Evolutionary conservation across 176 grass and related monocot genomes (phyloP).

Genomic region (Zoysia japonica): DNA sequence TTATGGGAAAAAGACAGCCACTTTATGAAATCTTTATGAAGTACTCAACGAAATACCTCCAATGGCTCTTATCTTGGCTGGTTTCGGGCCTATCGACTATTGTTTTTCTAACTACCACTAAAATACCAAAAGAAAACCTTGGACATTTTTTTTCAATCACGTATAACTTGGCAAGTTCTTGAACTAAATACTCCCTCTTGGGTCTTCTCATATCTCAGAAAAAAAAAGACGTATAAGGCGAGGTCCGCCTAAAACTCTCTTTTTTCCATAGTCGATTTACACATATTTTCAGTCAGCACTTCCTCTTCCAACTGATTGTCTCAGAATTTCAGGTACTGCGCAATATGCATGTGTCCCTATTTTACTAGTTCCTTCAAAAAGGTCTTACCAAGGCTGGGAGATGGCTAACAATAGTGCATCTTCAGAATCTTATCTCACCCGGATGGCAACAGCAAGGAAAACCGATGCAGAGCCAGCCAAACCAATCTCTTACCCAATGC

Average conservation of each 20-base stretch:
- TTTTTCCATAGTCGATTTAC: too few relatives aligned
- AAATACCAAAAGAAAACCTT: background rate
- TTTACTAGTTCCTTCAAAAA: background rate
- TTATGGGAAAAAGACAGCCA: too few relatives aligned
- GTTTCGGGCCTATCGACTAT: background rate
- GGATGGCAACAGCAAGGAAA: conserved; percentile 7
- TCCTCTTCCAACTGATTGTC: background rate
- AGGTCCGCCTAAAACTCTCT: background rate
- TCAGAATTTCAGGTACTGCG: background rate
- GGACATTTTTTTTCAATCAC: background rate
- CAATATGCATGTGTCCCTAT: background rate
- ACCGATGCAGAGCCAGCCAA: conserved; percentile 30
- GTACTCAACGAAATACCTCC: background rate
- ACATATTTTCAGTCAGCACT: background rate
- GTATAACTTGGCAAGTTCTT: background rate
- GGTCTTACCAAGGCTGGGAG: background rate
- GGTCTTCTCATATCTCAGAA: too few relatives aligned
- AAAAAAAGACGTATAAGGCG: background rate
- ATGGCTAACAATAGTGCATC: background rate
- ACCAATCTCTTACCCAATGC: conserved; percentile 31
- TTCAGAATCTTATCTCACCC: conserved; percentile 30
- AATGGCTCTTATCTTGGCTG: background rate
- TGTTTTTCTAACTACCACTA: background rate
- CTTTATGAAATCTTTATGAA: conserved; percentile 4
- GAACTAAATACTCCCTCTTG: background rate